phyloP scores from a whole-genome alignment of 805 yeast genomes.

The Pichia nanzhaoensis region DNA sequence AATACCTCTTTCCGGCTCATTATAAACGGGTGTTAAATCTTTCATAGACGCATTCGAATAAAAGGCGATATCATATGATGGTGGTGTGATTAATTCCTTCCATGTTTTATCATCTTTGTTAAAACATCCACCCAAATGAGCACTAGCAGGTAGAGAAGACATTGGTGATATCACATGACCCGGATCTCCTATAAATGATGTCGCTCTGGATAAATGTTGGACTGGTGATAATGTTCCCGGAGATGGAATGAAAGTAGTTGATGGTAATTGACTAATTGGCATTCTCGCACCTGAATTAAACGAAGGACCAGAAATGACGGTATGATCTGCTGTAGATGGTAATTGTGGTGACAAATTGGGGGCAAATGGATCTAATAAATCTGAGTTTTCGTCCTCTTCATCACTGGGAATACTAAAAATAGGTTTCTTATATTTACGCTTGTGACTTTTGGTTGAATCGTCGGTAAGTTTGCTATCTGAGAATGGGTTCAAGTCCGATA shows the following conservation, averaged over 20 bases:
- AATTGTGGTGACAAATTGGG: neutral
- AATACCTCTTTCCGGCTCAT: constrained; percentile 27
- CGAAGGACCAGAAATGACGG: constrained; percentile 18
- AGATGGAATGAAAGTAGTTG: constrained; percentile 15
- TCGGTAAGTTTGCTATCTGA: neutral
- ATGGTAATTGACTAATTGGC: constrained; percentile 4
- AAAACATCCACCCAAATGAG: neutral
- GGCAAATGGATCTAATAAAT: constrained; percentile 3
- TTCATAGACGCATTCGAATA: constrained; percentile 41
- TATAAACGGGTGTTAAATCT: constrained; percentile 68
- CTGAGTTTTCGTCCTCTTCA: constrained; percentile 16
- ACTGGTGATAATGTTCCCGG: constrained; percentile 49
- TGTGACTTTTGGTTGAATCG: neutral
- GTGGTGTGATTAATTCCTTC: constrained; percentile 50
- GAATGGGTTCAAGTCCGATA: neutral
- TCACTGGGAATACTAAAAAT: constrained; percentile 26
- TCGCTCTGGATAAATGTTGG: constrained; percentile 53
- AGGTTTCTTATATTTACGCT: constrained; percentile 17
- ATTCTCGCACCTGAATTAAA: constrained; percentile 16
- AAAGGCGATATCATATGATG: constrained; percentile 78
- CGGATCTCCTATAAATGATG: constrained; percentile 34
- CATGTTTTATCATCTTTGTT: constrained; percentile 1
- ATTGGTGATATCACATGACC: neutral
- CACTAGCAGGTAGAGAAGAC: neutral
- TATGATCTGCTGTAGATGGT: neutral